Percentiles rank a stretch among this genome's conserved stretches.
Conservation (phyloP, 306 rosid species). For the Castanospermum australe region DNA sequence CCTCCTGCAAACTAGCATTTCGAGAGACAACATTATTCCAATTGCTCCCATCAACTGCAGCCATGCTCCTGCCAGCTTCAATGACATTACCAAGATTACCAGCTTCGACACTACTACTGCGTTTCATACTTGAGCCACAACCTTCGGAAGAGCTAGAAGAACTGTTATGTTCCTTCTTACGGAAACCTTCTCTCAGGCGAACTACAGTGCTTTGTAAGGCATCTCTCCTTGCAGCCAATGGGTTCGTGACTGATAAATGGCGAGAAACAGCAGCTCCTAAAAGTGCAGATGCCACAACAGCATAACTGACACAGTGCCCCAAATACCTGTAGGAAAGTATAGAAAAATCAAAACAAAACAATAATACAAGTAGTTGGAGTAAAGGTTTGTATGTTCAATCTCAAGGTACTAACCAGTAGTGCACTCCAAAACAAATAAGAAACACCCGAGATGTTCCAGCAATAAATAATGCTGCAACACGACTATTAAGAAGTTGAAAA, state of each 20-base stretch:
- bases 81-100: conserved; percentile 72
- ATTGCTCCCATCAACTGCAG: conserved; percentile 72
- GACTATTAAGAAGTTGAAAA: conserved; percentile 86
- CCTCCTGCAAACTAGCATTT: conserved; percentile 75
- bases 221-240: conserved; percentile 98
- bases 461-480: conserved; percentile 83
- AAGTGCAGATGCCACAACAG: conserved; percentile 91
- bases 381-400: neutral
- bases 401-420: conserved; percentile 77
- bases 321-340: conserved; percentile 65
- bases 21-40: conserved; percentile 72
- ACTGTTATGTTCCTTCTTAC: conserved; percentile 90
- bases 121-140: conserved; percentile 97
- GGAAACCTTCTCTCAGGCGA: conserved; percentile 98
- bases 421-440: conserved; percentile 98
- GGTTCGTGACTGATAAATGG: conserved; percentile 81
- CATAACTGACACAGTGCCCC: conserved; percentile 99
- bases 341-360: conserved; percentile 32
- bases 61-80: conserved; percentile 62
- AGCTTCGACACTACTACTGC: conserved; percentile 97
- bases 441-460: conserved; percentile 96
- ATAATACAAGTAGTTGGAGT: conserved; percentile 10
- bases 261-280: conserved; percentile 97
- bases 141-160: conserved; percentile 98
- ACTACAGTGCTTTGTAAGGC: conserved; percentile 96